Percentiles rank a stretch among this genome's conserved stretches.
Evolutionary conservation across 768 basidiomycete species (phyloP).

Genomic region (Lactarius sanguifluus): DNA sequence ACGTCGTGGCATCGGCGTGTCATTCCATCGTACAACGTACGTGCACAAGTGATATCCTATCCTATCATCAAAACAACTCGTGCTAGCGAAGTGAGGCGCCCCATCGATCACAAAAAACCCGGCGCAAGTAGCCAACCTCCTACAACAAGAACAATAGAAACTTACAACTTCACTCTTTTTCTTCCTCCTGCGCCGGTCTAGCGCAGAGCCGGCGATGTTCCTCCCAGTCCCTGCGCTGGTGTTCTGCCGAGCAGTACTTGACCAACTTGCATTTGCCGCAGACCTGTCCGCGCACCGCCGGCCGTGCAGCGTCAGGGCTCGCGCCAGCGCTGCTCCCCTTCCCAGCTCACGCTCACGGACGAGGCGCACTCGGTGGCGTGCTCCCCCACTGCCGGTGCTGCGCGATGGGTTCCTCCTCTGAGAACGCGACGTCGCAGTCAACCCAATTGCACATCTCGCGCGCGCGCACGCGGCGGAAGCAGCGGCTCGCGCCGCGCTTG

Average conservation of each 20-base stretch:
- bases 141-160: neutral
- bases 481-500: conserved; percentile 44
- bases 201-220: conserved; percentile 72
- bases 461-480: conserved; percentile 45
- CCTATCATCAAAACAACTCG: neutral
- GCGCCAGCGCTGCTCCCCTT: conserved; percentile 22
- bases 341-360: conserved; percentile 32
- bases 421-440: conserved; percentile 64
- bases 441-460: conserved; percentile 84
- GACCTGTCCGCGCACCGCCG: conserved; percentile 46
- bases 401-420: conserved; percentile 44
- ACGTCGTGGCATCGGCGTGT: neutral
- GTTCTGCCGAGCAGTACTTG: conserved; percentile 73
- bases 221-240: conserved; percentile 76
- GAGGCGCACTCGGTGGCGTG: conserved; percentile 29
- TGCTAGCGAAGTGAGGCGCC: neutral
- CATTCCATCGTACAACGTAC: neutral
- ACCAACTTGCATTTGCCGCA: conserved; percentile 80
- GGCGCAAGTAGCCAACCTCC: too few species aligned
- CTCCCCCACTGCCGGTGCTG: conserved; percentile 40
- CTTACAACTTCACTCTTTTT: conserved; percentile 6
- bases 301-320: conserved; percentile 13
- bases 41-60: neutral
- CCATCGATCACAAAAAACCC: too few species aligned
- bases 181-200: conserved; percentile 34